A percentile compares a stretch with the other conserved stretches of the same genome.
Evolutionary conservation across 768 basidiomycete species (phyloP).

Genomic region (Lactarius tabidus): DNA sequence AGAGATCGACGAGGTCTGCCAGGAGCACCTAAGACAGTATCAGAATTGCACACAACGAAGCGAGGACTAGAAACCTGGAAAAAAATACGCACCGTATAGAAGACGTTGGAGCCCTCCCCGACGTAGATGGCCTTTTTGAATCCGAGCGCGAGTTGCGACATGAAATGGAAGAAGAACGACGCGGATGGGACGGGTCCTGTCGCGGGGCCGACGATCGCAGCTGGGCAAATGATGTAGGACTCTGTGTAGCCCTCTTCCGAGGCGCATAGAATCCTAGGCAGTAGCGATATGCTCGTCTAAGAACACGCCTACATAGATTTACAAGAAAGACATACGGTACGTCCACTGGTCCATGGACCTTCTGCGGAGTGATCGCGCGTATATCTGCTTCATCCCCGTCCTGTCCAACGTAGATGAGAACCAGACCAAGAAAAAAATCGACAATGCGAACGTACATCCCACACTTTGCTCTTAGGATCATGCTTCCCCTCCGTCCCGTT

Average conservation of each 20-base stretch:
- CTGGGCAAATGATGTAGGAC: slow-evolving; percentile 16
- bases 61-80: no score
- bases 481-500: slow-evolving; percentile 11
- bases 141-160: not conserved
- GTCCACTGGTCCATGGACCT: slow-evolving; percentile 15
- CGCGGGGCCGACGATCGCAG: slow-evolving; percentile 8
- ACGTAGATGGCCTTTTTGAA: slow-evolving; percentile 7
- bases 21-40: slow-evolving; percentile 4
- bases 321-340: slow-evolving; percentile 1
- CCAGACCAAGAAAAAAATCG: not conserved
- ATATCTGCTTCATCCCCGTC: slow-evolving; percentile 19
- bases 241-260: slow-evolving; percentile 7
- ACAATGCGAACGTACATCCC: slow-evolving; percentile 11
- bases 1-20: slow-evolving; percentile 16
- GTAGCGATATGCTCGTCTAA: not conserved
- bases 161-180: slow-evolving; percentile 14
- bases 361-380: slow-evolving; percentile 12
- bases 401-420: not conserved
- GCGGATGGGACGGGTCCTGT: slow-evolving; percentile 5
- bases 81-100: slow-evolving; percentile 7
- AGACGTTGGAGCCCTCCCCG: slow-evolving; percentile 15
- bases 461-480: slow-evolving; percentile 7
- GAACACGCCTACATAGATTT: no score
- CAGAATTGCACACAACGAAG: not conserved
- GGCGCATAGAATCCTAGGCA: slow-evolving; percentile 11